These are phyloP conservation scores for Phialocephala sp. DNA, from an alignment of 2,329 filamentous ascomycete genomes.

Conservation along the genomic window DNA sequence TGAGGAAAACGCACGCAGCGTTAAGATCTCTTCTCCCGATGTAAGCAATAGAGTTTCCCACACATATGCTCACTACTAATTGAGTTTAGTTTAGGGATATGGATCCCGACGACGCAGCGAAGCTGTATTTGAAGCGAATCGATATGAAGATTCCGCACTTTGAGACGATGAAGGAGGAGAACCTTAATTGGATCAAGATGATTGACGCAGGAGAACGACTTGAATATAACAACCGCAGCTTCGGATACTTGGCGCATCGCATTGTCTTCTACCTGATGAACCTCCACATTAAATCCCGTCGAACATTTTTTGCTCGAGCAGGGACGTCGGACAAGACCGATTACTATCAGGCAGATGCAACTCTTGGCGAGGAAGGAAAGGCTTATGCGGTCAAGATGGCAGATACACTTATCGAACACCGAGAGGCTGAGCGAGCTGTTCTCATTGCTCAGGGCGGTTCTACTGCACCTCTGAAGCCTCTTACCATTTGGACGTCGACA, in stretches of 20 bases:
- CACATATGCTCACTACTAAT: constrained; percentile 23
- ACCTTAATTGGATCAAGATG: constrained; percentile 99
- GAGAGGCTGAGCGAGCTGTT: constrained; percentile 78
- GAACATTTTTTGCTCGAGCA: constrained; percentile 90
- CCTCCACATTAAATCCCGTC: constrained; percentile 92
- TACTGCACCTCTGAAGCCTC: constrained; percentile 73
- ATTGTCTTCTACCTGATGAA: constrained; percentile 99
- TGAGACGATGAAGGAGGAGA: constrained; percentile 92
- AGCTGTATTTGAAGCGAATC: constrained; percentile 89
- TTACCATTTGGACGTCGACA: constrained; percentile 96
- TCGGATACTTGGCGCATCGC: constrained; percentile 93
- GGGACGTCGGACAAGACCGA: constrained; percentile 88
- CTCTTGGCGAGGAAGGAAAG: constrained; percentile 78
- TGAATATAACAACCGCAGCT: constrained; percentile 95
- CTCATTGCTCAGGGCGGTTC: constrained; percentile 71
- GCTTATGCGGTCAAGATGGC: constrained; percentile 87
- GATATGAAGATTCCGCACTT: constrained; percentile 93
- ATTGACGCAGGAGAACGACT: constrained; percentile 95
- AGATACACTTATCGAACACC: constrained; percentile 80
- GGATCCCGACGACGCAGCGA: constrained; percentile 89
- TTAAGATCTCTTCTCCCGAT: constrained; percentile 97
- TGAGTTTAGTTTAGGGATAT: constrained; percentile 79
- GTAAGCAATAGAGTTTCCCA: constrained; percentile 52
- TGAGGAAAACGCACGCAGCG: constrained; percentile 93
- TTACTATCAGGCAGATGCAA: constrained; percentile 89